Evolutionary conservation across 2,329 filamentous ascomycete genomes (phyloP).

Genomic region (Aspergillus sp.): DNA sequence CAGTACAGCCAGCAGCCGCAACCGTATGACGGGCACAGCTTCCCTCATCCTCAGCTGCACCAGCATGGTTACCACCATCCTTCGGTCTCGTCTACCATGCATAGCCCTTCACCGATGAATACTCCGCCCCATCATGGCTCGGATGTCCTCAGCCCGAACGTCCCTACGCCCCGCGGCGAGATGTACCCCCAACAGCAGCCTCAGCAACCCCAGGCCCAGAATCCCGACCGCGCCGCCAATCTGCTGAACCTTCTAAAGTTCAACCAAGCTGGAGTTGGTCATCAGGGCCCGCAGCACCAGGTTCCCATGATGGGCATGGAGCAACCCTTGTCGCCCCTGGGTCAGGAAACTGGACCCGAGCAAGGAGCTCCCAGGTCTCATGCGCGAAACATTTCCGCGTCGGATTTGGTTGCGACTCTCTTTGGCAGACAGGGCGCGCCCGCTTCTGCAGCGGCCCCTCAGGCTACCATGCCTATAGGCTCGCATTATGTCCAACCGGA

Average conservation of each 20-base stretch:
- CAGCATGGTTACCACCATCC: conserved; percentile 49
- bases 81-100: conserved; percentile 54
- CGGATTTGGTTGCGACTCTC: conserved; percentile 54
- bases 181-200: conserved; percentile 32
- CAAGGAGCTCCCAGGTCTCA: conserved; percentile 20
- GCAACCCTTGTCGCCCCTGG: conserved; percentile 18
- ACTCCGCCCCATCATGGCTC: conserved; percentile 54
- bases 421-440: conserved; percentile 40
- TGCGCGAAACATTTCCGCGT: conserved; percentile 45
- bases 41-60: conserved; percentile 24
- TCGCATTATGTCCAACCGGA: conserved; percentile 18
- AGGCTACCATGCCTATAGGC: conserved; percentile 9
- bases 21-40: conserved; percentile 27
- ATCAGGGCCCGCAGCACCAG: too few species aligned
- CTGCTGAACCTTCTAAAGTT: conserved; percentile 64
- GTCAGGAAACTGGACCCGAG: conserved; percentile 19
- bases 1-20: conserved; percentile 18
- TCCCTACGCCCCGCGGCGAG: conserved; percentile 39
- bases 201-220: conserved; percentile 31
- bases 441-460: conserved; percentile 27
- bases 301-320: conserved; percentile 12
- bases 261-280: conserved; percentile 42
- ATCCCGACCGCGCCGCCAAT: conserved; percentile 50
- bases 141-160: conserved; percentile 55
- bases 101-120: conserved; percentile 51